Evolutionary conservation across 139 green algal genomes (phyloP), one percentile per base, ranked within the genome.

Genomic region (Nannochloris sp.): DNA sequence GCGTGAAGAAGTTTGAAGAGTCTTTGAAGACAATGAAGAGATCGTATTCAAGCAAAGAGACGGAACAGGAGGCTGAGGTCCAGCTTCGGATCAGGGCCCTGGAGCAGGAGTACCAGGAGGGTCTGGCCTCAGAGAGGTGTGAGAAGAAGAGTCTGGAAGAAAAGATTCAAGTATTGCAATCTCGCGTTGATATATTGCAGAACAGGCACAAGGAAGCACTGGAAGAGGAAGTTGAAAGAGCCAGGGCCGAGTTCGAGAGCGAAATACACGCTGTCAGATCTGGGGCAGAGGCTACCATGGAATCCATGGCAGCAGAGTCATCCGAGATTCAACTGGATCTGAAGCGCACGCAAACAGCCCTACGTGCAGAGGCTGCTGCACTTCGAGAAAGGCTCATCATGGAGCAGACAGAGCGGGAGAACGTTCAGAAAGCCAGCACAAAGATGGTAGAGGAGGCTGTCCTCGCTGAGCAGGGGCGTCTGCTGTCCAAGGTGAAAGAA

Each of bases 301-400:
- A 19, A 21, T n/a, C 55, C 18, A 44, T 61, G 55, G 31, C 55
- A 43, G 16, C 55, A 43, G 55, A 61, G 12, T 61, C 55, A 21
- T 53, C 55, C 5, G 55, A 61, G 15, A 61, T 44, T 19, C 55
- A 61, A 44, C 55, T 61, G n/a, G 16, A n/a, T 43, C 31, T 61
- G 10, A 61, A 61, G 55, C 16, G 55, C 18, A 19, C 16, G n/a
- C 55, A 61, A 10, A 27, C 29, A 43, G 55, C 16, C 15, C 15
- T 61, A 21, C 55, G 55, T 37, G 50, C 23, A 7, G 23, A 29
- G 4, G 57, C 57, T 18, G 12, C 12, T 64, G 57, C 40, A 57
- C 21, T 25, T 54, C 19, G 21, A 64, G 23, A 64, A 55, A 64
- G 15, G 21, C 12, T 64, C 19, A 15, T 29, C 9, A 18, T 51